phyloP scores from a whole-genome alignment of 2,329 filamentous ascomycete species.

The Kalmusia sp. region DNA sequence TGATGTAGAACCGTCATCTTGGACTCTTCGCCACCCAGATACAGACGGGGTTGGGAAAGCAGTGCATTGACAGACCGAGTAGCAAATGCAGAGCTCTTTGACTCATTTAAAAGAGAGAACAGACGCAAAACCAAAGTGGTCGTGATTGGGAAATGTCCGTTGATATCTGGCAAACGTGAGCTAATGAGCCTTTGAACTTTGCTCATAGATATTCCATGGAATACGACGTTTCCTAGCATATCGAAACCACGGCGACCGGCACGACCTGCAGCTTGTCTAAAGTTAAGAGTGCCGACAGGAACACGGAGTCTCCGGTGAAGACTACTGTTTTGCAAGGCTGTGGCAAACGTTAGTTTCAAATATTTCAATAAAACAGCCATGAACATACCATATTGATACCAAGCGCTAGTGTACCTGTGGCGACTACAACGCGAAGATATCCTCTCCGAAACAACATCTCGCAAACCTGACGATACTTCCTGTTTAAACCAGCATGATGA shows the following conservation, averaged over 20 bases:
- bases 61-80: conserved; percentile 69
- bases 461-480: conserved; percentile 74
- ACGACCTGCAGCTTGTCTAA: conserved; percentile 77
- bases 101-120: conserved; percentile 71
- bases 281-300: conserved; percentile 77
- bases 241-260: conserved; percentile 83
- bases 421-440: conserved; percentile 73
- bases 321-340: conserved; percentile 78
- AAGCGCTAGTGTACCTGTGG: conserved; percentile 76
- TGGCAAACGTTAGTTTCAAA: conserved; percentile 54
- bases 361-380: background rate
- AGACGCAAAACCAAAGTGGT: conserved; percentile 74
- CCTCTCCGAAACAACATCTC: conserved; percentile 78
- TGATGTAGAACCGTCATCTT: conserved; percentile 77
- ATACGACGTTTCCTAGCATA: conserved; percentile 80
- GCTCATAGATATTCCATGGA: conserved; percentile 67
- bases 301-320: conserved; percentile 76
- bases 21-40: conserved; percentile 72
- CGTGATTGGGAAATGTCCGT: conserved; percentile 79
- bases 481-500: conserved; percentile 82
- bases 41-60: conserved; percentile 73
- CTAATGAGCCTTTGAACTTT: conserved; percentile 75
- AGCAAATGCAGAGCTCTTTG: conserved; percentile 68
- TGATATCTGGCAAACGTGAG: conserved; percentile 74
- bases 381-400: conserved; percentile 66